A percentile compares a stretch with the other conserved stretches of the same genome.
Conservation (phyloP, 805 yeast genomes). For the Ogataea siamensis region DNA sequence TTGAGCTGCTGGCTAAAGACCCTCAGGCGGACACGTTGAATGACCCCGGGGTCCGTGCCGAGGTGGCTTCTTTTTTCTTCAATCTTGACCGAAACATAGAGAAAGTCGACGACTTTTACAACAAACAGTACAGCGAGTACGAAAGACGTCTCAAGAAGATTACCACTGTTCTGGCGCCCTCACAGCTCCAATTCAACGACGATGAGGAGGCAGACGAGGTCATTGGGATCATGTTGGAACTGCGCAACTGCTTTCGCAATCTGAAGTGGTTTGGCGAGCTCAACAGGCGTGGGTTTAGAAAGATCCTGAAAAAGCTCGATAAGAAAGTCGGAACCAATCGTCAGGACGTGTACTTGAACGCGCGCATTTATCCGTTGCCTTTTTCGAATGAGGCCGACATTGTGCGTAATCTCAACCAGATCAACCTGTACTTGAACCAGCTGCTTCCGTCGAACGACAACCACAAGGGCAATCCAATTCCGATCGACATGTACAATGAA, state of each 20-base stretch:
- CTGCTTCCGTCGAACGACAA: constrained; percentile 42
- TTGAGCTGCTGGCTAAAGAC: constrained; percentile 28
- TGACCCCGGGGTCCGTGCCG: constrained; percentile 42
- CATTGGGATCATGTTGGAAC: constrained; percentile 66
- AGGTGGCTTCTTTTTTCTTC: constrained; percentile 67
- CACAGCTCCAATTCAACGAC: constrained; percentile 31
- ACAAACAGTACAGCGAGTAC: constrained; percentile 70
- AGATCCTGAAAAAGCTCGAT: constrained; percentile 86
- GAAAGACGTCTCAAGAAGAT: constrained; percentile 60
- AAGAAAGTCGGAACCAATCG: constrained; percentile 68
- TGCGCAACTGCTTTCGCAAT: constrained; percentile 73
- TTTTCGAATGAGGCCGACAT: constrained; percentile 74
- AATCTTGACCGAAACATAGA: constrained; percentile 79
- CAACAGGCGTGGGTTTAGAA: constrained; percentile 84
- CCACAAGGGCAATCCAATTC: constrained; percentile 14
- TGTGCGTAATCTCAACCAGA: constrained; percentile 47
- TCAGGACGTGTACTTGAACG: constrained; percentile 54
- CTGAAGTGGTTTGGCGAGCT: constrained; percentile 93
- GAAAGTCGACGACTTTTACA: constrained; percentile 75
- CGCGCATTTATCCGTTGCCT: constrained; percentile 70
- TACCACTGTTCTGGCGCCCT: constrained; percentile 38
- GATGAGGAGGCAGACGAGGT: constrained; percentile 62
- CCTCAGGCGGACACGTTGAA: constrained; percentile 36
- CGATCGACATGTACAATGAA: constrained; percentile 21
- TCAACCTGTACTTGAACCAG: constrained; percentile 51